Evolutionary conservation across 2,329 filamentous ascomycete genomes (phyloP).

Genomic region (Trichoderma atrobrunneum): DNA sequence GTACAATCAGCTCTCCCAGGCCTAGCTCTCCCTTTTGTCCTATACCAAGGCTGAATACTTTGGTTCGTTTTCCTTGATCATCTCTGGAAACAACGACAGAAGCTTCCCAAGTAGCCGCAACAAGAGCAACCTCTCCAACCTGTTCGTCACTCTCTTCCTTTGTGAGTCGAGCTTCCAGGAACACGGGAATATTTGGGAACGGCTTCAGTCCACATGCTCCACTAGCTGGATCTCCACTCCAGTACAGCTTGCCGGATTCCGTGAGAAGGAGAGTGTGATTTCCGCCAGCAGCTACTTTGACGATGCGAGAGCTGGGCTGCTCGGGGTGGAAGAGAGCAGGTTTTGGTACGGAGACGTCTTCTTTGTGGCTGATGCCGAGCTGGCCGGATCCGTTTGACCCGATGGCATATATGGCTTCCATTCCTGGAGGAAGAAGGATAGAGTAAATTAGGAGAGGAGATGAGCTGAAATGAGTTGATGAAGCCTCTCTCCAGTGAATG

Average conservation of each 20-base stretch:
- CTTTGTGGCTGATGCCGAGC: slow-evolving; percentile 66
- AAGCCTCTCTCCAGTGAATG: background rate
- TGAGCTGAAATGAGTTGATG: background rate
- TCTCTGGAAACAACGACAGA: slow-evolving; percentile 59
- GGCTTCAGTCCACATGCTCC: slow-evolving; percentile 53
- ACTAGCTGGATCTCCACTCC: slow-evolving; percentile 57
- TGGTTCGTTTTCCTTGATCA: slow-evolving; percentile 40
- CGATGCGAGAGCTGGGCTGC: slow-evolving; percentile 36
- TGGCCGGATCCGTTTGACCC: slow-evolving; percentile 78
- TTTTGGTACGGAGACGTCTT: slow-evolving; percentile 68
- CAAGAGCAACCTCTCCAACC: slow-evolving; percentile 36
- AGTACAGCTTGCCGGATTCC: slow-evolving; percentile 57
- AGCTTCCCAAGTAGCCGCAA: slow-evolving; percentile 77
- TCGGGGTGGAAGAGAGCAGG: slow-evolving; percentile 54
- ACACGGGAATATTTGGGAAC: slow-evolving; percentile 33
- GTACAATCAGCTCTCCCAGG: slow-evolving; percentile 52
- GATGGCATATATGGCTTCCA: slow-evolving; percentile 62
- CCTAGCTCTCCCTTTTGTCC: slow-evolving; percentile 73
- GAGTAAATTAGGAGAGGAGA: background rate
- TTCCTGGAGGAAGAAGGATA: slow-evolving; percentile 11
- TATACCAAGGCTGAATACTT: slow-evolving; percentile 62
- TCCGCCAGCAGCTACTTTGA: slow-evolving; percentile 61
- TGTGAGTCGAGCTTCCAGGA: slow-evolving; percentile 40
- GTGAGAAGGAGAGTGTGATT: slow-evolving; percentile 81
- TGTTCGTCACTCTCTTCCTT: slow-evolving; percentile 29